Evolutionary conservation across 2,329 filamentous ascomycete species (phyloP), one percentile per base, ranked within the genome.

Genomic region (Paecilomyces fulvus): DNA sequence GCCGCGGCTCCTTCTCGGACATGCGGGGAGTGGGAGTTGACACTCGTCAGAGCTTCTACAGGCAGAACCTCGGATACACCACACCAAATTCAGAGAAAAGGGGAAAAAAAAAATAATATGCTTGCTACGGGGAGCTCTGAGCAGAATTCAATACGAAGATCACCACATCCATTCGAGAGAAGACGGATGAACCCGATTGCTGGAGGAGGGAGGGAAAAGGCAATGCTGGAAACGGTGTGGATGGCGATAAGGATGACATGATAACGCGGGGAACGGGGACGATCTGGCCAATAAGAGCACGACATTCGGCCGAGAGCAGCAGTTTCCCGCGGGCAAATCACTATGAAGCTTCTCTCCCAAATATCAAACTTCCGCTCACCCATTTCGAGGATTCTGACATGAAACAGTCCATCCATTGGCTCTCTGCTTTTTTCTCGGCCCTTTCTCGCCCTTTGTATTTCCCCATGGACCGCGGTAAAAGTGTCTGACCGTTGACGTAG

Each of bases 391-490:
- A 43, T 31, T 3, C 10, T 31, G 30, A 9, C 9, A 14, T 31
- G 6, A 2, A 31, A 11, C 12, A 31, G 7, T 31, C 10, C 12
- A 3, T 14, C 11, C 11, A 25, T 30, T 28, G 49, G 28, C 21
- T 17, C 5, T 20, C 31, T 49, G n/a, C 53, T 9, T 14, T 37
- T 28, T 12, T 30, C 25, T 52, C 50, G 50, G 30, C 30, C 30
- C 28, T 52, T 30, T 30, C 30, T 52, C 51, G 51, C 51, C 17
- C 12, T 31, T 17, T 28, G 20, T 8, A 8, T 48, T 21, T 57
- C 56, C 49, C 53, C 57, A 59, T 64, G 62, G 59, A 57, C 64
- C 63, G 63, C 64, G 64, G 63, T 28, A 49, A 49, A 48, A 31
- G 4, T 31, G 14, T 43, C 49, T 56, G 46, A 54, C 55, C 60